These are phyloP conservation scores for Boletellus ananiceps DNA, from an alignment of 768 basidiomycete species.

Conservation along the genomic window DNA sequence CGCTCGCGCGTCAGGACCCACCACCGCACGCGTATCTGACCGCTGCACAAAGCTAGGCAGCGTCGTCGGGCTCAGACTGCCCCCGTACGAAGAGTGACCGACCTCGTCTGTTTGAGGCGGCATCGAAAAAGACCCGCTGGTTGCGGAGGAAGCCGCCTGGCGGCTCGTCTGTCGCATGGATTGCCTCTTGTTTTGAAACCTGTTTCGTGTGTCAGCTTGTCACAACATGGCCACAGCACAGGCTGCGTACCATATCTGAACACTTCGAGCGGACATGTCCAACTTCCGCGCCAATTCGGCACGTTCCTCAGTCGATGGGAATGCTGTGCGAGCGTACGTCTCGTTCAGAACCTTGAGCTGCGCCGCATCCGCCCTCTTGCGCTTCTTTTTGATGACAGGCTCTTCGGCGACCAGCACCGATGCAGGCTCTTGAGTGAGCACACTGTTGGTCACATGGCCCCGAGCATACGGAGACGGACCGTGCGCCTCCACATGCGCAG, in stretches of 20 bases:
- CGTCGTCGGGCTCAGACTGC: constrained; percentile 29
- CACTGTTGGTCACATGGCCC: constrained; percentile 27
- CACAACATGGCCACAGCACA: constrained; percentile 9
- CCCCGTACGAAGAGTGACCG: constrained; percentile 33
- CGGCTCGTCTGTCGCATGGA: constrained; percentile 76
- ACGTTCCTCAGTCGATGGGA: constrained; percentile 87
- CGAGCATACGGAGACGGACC: constrained; percentile 53
- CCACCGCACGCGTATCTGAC: constrained; percentile 37
- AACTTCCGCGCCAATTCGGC: constrained; percentile 66
- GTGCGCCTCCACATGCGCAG: constrained; percentile 37
- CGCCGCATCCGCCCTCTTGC: constrained; percentile 76
- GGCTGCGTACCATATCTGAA: constrained; percentile 72
- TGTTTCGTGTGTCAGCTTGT: constrained; percentile 32
- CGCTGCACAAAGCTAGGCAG: constrained; percentile 38
- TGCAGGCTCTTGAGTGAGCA: constrained; percentile 32
- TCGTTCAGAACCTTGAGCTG: constrained; percentile 80
- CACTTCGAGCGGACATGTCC: constrained; percentile 80
- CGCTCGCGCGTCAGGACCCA: constrained; percentile 27
- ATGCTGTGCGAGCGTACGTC: constrained; percentile 75
- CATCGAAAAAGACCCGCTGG: constrained; percentile 42
- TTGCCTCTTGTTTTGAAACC: constrained; percentile 88
- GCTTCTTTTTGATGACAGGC: constrained; percentile 81
- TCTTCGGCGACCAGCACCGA: constrained; percentile 45
- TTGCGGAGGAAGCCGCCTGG: constrained; percentile 47
- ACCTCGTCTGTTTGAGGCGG: constrained; percentile 33